Evolutionary conservation across 176 grass and related monocot species (phyloP), one percentile per base, ranked within the genome.

Genomic region (Aechmea fasciata): DNA sequence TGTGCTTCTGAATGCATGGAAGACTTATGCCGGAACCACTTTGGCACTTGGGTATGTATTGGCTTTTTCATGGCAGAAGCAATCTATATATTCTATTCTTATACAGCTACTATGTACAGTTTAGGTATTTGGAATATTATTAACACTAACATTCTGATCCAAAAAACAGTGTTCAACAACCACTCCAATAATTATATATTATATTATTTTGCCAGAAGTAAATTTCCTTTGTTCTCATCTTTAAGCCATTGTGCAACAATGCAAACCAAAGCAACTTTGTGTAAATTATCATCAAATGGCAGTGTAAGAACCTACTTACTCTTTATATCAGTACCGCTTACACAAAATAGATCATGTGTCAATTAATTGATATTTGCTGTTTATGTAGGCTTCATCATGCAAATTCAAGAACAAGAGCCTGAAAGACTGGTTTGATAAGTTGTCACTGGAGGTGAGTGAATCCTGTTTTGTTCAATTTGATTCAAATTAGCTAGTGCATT

Each of bases 361-460:
- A 33, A 57, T 15, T 18, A 57, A 57, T 11, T 57, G 73, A 57
- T 55, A 66, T 80, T 33, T 63, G 29, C 3, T 5, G 28, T 50
- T 64, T 54, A 50, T 62, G 24, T 75, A 91, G 89, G 81, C 65
- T 71, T 83, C 75, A 74, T 83, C 82, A 55, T 85, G 57, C 79
- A 91, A 85, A 84, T 82, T 82, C 76, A 87, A 82, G 75, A 91
- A 87, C 71, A 84, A 80, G 53, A 80, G 64, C 59, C 70, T 91
- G 15, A 91, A 82, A 65, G 88, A 91, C 24, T 87, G 81, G 81
- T 79, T 87, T 69, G 81, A 64, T 13, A 83, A 79, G 53, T 49
- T 91, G 15, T 80, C 52, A 28, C 54, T 69, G 52, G 88, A 91
- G 88, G 88, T 87, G 14, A 82, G 76, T 65, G 52, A 57, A 68